Evolutionary conservation across 148 eudicot genomes (phyloP), one percentile per base, ranked within the genome.

Genomic region (Hydrangea macrophylla): DNA sequence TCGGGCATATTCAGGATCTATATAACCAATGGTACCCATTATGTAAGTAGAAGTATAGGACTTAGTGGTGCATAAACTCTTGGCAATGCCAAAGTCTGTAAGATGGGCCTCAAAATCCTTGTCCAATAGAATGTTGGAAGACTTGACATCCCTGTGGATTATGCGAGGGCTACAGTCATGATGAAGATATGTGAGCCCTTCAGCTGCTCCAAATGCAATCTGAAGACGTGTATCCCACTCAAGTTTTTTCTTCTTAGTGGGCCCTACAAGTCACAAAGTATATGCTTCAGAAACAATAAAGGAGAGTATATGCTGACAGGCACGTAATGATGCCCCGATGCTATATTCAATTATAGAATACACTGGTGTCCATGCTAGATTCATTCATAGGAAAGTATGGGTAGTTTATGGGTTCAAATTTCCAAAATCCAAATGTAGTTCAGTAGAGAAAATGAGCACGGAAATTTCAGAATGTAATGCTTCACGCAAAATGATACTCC

Each of bases 11-110:
- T 95, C 99, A 0, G 99, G 99, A 64, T 95, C 99, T 2, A 95
- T 95, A 70, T 95, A 95, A 28, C 99, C 99, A 58, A 95, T 84
- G 28, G 99, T 95, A 53, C 99, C 99, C 99, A 95, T 78, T n/a
- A 91, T 73, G 71, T 79, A 91, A 35, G 99, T 95, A 27, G 99
- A 95, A 12, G 99, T 95, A 48, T 91, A 81, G 18, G 97, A 66
- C 74, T 91, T 95, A 3, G 97, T 80, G 20, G 86, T 45, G 73
- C 94, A 91, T 20, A 95, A 67, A 50, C 81, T 89, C 81, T 95
- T 95, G 4, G 99, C 99, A 62, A 95, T 95, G 36, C 99, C 99
- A 74, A 95, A 95, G 75, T 95, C 99, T 3, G 97, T 89, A 39
- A 95, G 90, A 77, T 91, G 99, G 23, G 99, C 84, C 82, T 95